These are phyloP conservation scores for Sporodiniella umbellata DNA, from an alignment of 371 early-diverging fungal species.

Conservation along the genomic window DNA sequence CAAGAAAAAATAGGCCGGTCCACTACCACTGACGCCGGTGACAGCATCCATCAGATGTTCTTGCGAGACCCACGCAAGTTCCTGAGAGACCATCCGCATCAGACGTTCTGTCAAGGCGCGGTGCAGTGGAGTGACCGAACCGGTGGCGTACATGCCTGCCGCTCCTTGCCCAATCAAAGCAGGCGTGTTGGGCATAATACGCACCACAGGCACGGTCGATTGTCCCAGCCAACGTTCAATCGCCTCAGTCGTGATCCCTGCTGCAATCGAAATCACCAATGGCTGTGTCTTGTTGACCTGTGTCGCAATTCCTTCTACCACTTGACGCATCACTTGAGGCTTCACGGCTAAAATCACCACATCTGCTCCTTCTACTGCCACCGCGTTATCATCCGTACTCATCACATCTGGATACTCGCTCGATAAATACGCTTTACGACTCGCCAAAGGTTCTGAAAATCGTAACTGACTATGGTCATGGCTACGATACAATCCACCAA, in stretches of 20 bases:
- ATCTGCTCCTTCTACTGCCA: constrained; percentile 53
- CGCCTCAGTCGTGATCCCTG: constrained; percentile 73
- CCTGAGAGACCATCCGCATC: constrained; percentile 69
- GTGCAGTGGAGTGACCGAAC: constrained; percentile 55
- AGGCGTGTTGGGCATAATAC: constrained; percentile 96
- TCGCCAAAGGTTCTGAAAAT: constrained; percentile 79
- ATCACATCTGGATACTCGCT: constrained; percentile 52
- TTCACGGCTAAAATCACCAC: constrained; percentile 21
- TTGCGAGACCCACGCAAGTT: constrained; percentile 74
- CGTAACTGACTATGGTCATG: constrained; percentile 66
- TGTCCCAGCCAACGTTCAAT: constrained; percentile 69
- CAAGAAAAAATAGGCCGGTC: constrained; percentile 94
- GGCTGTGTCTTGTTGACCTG: constrained; percentile 17
- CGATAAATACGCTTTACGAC: constrained; percentile 62
- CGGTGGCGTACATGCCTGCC: constrained; percentile 75
- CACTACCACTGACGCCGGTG: constrained; percentile 86
- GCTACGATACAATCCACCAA: constrained; percentile 72
- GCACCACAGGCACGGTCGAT: constrained; percentile 54
- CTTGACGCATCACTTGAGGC: constrained; percentile 78
- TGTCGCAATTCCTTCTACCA: constrained; percentile 57
- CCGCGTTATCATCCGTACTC: constrained; percentile 43
- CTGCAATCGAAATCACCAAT: constrained; percentile 37
- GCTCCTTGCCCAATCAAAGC: constrained; percentile 86
- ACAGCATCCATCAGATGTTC: constrained; percentile 83
- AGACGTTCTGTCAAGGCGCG: constrained; percentile 63